phyloP scores from a whole-genome alignment of 2,329 filamentous ascomycete species.

The Trichoderma sp. region DNA sequence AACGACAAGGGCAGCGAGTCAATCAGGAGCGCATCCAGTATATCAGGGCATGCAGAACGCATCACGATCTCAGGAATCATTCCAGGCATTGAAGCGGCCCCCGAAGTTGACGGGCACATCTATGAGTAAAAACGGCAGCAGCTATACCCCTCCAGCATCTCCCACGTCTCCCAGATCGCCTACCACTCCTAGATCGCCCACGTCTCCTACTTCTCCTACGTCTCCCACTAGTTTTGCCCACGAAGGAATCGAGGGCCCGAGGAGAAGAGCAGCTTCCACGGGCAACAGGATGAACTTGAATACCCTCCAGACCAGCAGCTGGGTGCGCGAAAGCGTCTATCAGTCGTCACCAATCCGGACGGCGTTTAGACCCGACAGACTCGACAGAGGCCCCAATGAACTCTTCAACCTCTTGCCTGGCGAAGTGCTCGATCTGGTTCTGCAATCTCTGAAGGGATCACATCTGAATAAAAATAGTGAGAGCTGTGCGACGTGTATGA shows the following conservation, averaged over 20 bases:
- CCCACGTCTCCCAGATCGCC: conserved; percentile 15
- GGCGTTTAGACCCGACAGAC: conserved; percentile 30
- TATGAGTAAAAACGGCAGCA: conserved; percentile 7
- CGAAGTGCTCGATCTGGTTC: conserved; percentile 62
- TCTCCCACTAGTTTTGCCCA: conserved; percentile 35
- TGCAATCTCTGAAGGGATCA: conserved; percentile 55
- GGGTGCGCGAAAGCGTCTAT: conserved; percentile 27
- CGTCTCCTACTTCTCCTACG: conserved; percentile 33
- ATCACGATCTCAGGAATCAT: conserved; percentile 32
- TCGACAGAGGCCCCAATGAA: conserved; percentile 49
- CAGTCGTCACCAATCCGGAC: conserved; percentile 23
- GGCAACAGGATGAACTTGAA: conserved; percentile 49
- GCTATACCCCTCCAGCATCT: conserved; percentile 34
- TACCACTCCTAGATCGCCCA: not conserved
- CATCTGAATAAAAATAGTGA: conserved; percentile 54
- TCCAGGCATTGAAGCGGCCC: conserved; percentile 43
- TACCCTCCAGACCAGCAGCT: conserved; percentile 41
- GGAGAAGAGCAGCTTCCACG: conserved; percentile 38
- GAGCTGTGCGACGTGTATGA: conserved; percentile 68
- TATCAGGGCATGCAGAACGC: conserved; percentile 41
- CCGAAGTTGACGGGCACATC: conserved; percentile 40
- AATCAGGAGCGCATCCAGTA: conserved; percentile 37
- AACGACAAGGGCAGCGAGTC: conserved; percentile 30
- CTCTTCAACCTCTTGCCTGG: conserved; percentile 59
- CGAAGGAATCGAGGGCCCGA: conserved; percentile 36